Evolutionary conservation across 73 alveolate species (phyloP).

Genomic region (Paramecium pentaurelia): DNA sequence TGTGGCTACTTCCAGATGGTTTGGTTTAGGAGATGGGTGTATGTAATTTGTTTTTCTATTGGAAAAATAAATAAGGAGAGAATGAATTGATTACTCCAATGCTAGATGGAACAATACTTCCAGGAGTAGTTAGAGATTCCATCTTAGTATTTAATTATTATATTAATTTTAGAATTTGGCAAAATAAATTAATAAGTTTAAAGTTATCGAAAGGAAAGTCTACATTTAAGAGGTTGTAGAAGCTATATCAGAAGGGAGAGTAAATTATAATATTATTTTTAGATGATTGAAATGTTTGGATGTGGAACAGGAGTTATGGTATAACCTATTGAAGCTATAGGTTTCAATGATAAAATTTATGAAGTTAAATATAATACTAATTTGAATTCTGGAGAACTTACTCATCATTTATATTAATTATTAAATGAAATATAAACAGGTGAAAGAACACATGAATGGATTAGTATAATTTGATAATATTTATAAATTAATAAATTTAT

Average conservation of each 20-base stretch:
- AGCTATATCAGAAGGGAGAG: constrained; percentile 74
- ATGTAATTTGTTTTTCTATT: constrained; percentile 58
- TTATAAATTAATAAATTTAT: not conserved
- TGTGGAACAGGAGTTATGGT: constrained; percentile 84
- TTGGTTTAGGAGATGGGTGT: constrained; percentile 56
- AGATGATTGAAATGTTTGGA: constrained; percentile 73
- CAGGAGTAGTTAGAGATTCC: constrained; percentile 74
- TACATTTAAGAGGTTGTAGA: constrained; percentile 68
- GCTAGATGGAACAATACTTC: constrained; percentile 74
- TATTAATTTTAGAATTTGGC: constrained; percentile 15
- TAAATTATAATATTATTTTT: not conserved
- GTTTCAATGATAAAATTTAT: constrained; percentile 55
- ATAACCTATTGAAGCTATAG: constrained; percentile 68
- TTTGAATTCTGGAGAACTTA: not conserved
- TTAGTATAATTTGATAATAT: not conserved
- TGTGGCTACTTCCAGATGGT: constrained; percentile 76
- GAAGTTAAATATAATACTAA: not conserved
- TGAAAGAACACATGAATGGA: not conserved
- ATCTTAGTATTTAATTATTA: constrained; percentile 20
- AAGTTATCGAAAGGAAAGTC: constrained; percentile 70
- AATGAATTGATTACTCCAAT: constrained; percentile 75
- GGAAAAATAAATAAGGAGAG: constrained; percentile 66
- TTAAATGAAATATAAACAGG: not conserved
- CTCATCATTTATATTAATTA: not conserved
- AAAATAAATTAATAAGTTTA: constrained; percentile 57